Evolutionary conservation across 129 eudicot genomes (phyloP).

Genomic region (Logfia minima): DNA sequence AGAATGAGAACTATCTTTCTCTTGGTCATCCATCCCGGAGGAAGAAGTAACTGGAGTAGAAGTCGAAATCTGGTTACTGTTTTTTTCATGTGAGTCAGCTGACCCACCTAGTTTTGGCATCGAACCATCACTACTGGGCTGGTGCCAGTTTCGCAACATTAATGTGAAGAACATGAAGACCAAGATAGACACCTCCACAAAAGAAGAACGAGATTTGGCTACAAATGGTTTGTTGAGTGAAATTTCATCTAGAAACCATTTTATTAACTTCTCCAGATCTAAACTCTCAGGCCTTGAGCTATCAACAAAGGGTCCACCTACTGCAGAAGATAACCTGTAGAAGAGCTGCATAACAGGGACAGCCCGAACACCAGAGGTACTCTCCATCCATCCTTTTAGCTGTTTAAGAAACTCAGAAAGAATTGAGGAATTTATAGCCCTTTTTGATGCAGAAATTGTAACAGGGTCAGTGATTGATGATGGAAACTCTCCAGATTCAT

Average conservation of each 20-base stretch:
- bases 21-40: slow-evolving; percentile 56
- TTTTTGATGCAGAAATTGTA: slow-evolving; percentile 92
- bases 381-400: slow-evolving; percentile 90
- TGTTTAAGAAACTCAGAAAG: slow-evolving; percentile 88
- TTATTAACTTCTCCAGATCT: slow-evolving; percentile 76
- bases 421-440: slow-evolving; percentile 86
- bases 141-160: slow-evolving; percentile 97
- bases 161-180: slow-evolving; percentile 94
- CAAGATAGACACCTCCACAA: slow-evolving; percentile 82
- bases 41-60: slow-evolving; percentile 46
- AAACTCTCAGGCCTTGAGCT: slow-evolving; percentile 64
- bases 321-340: slow-evolving; percentile 89
- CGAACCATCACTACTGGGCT: slow-evolving; percentile 77
- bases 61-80: slow-evolving; percentile 38
- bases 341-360: slow-evolving; percentile 94
- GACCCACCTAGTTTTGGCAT: slow-evolving; percentile 59
- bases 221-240: slow-evolving; percentile 59
- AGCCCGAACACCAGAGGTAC: slow-evolving; percentile 82
- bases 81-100: slow-evolving; percentile 66
- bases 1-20: slow-evolving; percentile 68
- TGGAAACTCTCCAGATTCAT: slow-evolving; percentile 66
- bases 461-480: slow-evolving; percentile 74
- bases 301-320: slow-evolving; percentile 96
- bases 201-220: slow-evolving; percentile 68
- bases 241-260: slow-evolving; percentile 92